These are phyloP conservation scores for Trichoderma sp. DNA, from an alignment of 2,329 filamentous ascomycete species.

Conservation along the genomic window DNA sequence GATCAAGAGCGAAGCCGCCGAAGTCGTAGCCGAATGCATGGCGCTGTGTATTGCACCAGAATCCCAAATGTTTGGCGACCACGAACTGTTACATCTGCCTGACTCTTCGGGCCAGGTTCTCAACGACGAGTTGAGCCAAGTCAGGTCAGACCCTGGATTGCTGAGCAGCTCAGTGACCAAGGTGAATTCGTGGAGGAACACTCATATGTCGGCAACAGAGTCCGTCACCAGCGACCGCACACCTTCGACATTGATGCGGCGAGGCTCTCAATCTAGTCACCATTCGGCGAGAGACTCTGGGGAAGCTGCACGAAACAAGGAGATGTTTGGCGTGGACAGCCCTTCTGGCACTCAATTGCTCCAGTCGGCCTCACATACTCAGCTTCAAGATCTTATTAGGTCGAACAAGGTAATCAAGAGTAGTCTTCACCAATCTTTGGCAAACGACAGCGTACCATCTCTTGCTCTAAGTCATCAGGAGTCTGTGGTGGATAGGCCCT, in stretches of 20 bases:
- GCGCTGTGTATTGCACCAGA: slow-evolving; percentile 51
- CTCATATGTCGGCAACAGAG: slow-evolving; percentile 49
- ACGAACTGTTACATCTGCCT: slow-evolving; percentile 26
- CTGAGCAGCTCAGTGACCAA: slow-evolving; percentile 38
- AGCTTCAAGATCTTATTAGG: slow-evolving; percentile 59
- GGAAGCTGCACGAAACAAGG: slow-evolving; percentile 36
- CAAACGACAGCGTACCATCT: slow-evolving; percentile 58
- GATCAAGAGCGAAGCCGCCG: slow-evolving; percentile 75
- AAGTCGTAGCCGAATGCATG: slow-evolving; percentile 78
- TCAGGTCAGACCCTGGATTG: slow-evolving; percentile 39
- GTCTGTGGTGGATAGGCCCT: slow-evolving; percentile 40
- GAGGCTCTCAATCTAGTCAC: slow-evolving; percentile 50
- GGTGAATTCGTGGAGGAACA: slow-evolving; percentile 51
- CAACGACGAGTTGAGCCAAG: slow-evolving; percentile 33
- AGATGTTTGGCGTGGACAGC: slow-evolving; percentile 49
- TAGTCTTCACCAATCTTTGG: slow-evolving; percentile 51
- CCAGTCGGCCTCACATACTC: slow-evolving; percentile 50
- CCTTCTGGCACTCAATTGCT: slow-evolving; percentile 53
- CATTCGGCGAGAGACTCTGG: slow-evolving; percentile 49
- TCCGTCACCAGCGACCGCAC: slow-evolving; percentile 40
- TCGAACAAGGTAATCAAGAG: slow-evolving; percentile 58
- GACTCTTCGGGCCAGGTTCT: slow-evolving; percentile 24
- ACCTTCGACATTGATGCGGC: slow-evolving; percentile 37
- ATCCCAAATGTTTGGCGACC: slow-evolving; percentile 26
- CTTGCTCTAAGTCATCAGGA: slow-evolving; percentile 52